Percentiles rank a stretch among this genome's conserved stretches.
phyloP scores from a whole-genome alignment of 441 rosid species.

The Dalechampia spathulata region DNA sequence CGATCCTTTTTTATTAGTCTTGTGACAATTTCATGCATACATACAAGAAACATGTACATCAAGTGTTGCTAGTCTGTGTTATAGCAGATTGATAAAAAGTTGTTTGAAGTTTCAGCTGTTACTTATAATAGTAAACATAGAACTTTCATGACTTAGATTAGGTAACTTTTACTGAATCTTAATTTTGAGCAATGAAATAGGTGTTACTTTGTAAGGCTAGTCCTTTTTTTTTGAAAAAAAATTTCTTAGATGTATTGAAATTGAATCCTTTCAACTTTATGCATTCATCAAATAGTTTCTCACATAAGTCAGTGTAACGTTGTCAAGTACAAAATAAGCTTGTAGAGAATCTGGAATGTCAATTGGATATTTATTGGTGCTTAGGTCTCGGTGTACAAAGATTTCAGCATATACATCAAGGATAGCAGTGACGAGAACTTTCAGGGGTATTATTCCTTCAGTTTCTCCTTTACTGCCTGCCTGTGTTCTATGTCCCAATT shows the following conservation, averaged over 20 bases:
- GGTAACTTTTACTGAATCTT: no score
- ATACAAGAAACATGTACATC: background rate
- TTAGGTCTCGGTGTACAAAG: background rate
- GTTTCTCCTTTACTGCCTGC: background rate
- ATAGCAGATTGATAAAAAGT: no score
- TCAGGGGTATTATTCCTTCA: background rate
- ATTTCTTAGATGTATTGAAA: no score
- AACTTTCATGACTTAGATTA: no score
- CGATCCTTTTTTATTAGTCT: background rate
- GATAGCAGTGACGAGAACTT: background rate
- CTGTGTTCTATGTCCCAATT: background rate
- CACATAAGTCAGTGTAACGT: no score
- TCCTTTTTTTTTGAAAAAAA: no score
- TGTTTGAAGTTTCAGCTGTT: background rate
- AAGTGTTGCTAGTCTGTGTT: no score
- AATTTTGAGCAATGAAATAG: background rate
- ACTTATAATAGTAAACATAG: no score
- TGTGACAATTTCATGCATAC: background rate
- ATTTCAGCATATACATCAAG: background rate
- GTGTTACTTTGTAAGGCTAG: background rate
- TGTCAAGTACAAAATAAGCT: no score
- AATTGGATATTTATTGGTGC: background rate
- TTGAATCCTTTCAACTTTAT: background rate
- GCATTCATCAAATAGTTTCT: background rate
- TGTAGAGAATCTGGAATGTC: slow-evolving; percentile 1